Evolutionary conservation across 139 green algal genomes (phyloP).

Genomic region (Chlorella ohadii): DNA sequence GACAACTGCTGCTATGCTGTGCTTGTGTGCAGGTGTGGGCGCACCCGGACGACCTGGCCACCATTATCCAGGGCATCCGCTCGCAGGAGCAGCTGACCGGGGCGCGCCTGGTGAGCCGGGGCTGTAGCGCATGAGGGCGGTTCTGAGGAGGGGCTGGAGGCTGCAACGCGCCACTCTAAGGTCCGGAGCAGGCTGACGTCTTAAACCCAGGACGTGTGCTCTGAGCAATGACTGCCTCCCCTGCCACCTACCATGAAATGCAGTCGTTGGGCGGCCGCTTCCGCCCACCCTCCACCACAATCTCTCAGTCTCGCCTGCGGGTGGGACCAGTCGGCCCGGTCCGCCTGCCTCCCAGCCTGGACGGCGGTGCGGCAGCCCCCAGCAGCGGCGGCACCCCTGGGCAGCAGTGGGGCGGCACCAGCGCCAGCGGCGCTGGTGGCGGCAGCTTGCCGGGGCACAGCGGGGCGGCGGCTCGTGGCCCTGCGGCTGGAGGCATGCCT

Average conservation of each 20-base stretch:
- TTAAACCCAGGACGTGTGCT: too few relatives aligned
- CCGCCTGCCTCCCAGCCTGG: background rate
- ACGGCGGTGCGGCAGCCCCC: too few relatives aligned
- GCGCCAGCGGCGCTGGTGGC: background rate
- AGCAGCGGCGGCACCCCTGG: background rate
- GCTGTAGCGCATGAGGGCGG: too few relatives aligned
- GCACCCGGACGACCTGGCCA: conserved; percentile 61
- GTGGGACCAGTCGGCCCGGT: background rate
- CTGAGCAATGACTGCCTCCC: too few relatives aligned
- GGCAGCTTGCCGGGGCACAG: background rate
- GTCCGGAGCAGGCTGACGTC: too few relatives aligned
- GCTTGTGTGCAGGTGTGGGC: conserved; percentile 50
- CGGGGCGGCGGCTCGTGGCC: background rate
- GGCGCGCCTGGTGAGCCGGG: background rate
- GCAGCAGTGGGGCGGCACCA: background rate
- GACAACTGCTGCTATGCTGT: too few relatives aligned
- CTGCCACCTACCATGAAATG: too few relatives aligned
- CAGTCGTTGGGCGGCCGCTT: conserved; percentile 18
- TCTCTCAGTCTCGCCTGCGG: too few relatives aligned
- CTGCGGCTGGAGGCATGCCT: background rate
- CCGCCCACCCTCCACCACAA: conserved; percentile 10
- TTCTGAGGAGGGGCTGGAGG: too few relatives aligned
- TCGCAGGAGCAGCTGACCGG: background rate
- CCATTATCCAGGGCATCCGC: conserved; percentile 42
- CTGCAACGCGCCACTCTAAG: too few relatives aligned